Base-by-base conservation (phyloP, 352 stramenopile genomes). In the Phytophthora pluvialis region DNA sequence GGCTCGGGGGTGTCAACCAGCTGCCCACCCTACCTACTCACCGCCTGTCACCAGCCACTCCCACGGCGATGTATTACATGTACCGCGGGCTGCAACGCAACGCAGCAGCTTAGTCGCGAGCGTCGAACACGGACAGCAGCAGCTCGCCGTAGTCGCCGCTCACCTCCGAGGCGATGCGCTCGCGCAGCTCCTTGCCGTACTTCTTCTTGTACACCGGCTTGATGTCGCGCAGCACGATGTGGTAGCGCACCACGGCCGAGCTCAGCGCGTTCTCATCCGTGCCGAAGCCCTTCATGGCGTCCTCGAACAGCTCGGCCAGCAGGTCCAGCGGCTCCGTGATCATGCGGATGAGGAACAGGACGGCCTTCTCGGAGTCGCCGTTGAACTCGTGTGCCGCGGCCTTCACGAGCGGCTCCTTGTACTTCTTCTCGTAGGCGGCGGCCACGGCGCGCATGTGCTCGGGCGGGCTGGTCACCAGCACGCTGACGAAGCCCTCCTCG, bases 151-250 rank as follows among this genome's bases (percentile, higher is more conserved):
- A 92, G 72, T 93, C 78, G 54, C 84, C 84, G 72, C 78, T 89
- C 44, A 83, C 82, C 64, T 94, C 86, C 45, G 70, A 69, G 63
- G 84, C 75, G 69, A 95, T 93, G 73, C 87, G 82, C 51, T 95
- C 85, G 44, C 86, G 86, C 47, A 95, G 78, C 50, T 91, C 80
- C 78, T 89, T 91, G 52, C 70, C 73, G 73, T 83, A 95, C 67
- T 75, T 81, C 64, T 91, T 88, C 82, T 93, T 88, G 78, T 91
- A 95, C 33, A 76, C 83, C 33, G 86, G 75, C 68, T 90, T 90
- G 72, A 95, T 83, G 65, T 94, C 81, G 42, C 81, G 78, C 39
- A 93, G 74, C 55, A 93, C 81, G 25, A 85, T 86, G 71, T 93
- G 81, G 75, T 95, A 95, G 45, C 87, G 87, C 63, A 95, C 85